These are phyloP conservation scores for Jamesozyma spencerorum DNA, from an alignment of 805 yeast genomes.

Conservation along the genomic window DNA sequence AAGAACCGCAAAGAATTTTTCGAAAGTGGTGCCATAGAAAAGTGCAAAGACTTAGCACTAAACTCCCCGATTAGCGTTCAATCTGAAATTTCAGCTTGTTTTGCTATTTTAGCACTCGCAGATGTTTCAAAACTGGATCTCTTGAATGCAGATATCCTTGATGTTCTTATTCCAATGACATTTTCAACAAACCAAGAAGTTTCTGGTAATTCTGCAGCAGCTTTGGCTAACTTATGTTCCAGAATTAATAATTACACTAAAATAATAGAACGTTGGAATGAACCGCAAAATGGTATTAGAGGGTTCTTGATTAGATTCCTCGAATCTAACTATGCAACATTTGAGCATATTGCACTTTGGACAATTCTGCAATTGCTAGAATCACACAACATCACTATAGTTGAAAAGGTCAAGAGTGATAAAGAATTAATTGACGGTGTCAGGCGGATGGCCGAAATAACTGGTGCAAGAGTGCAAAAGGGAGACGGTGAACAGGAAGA, in stretches of 20 bases:
- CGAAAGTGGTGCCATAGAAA: constrained; percentile 91
- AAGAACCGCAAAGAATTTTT: constrained; percentile 83
- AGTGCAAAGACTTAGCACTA: constrained; percentile 80
- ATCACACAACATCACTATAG: constrained; percentile 60
- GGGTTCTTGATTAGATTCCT: constrained; percentile 77
- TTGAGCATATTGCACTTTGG: constrained; percentile 97
- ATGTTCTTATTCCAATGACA: constrained; percentile 86
- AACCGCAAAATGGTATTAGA: constrained; percentile 75
- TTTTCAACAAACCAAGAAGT: constrained; percentile 84
- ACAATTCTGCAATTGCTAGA: constrained; percentile 88
- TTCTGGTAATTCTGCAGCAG: constrained; percentile 97
- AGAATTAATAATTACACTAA: constrained; percentile 76
- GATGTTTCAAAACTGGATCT: constrained; percentile 85
- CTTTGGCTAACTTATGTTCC: constrained; percentile 89
- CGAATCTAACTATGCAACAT: constrained; percentile 78
- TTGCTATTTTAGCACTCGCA: constrained; percentile 92
- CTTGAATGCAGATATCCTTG: constrained; percentile 73
- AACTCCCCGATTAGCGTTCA: constrained; percentile 86
- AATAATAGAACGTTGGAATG: constrained; percentile 68
- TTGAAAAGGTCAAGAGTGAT: constrained; percentile 45
- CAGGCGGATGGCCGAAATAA: constrained; percentile 36
- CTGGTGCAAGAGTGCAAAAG: constrained; percentile 26
- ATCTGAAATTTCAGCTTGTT: constrained; percentile 92
- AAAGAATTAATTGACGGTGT: constrained; percentile 46
- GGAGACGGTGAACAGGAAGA: constrained; percentile 37